Evolutionary conservation across 2,329 filamentous ascomycete species (phyloP), one percentile per base, ranked within the genome.

Genomic region (Dactylonectria macrodidyma): DNA sequence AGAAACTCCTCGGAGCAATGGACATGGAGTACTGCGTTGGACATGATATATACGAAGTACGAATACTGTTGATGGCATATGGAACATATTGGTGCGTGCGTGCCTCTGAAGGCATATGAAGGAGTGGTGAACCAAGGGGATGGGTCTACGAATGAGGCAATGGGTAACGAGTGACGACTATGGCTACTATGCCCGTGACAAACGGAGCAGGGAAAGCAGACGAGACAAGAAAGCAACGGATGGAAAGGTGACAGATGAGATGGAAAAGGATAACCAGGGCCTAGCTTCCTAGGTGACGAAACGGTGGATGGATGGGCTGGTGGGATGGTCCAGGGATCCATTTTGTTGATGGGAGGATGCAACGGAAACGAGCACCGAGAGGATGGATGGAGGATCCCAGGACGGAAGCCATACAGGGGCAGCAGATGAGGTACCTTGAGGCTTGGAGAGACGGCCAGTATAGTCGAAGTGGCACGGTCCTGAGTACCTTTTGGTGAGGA

Each of bases 331-430:
- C 52, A 68, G 64, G 67, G 67, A 50, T 60, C 55, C 52, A 58
- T 62, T 51, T 51, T 34, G 50, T 48, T 44, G 41, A 47, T 66
- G 69, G 66, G 62, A 47, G 64, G 26, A 24, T 52, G 59, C 62
- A 66, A 62, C 59, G 59, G 64, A 64, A 70, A 71, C 65, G 59
- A 70, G 71, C 67, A 74, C 73, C 71, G 68, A 76, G 67, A 69
- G 71, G 67, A 70, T 30, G 71, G 67, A 70, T 22, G 68, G 71
- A 57, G 66, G 62, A 54, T 65, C 71, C 71, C 64, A 55, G 72
- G 62, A 57, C 71, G 57, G 66, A 63, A 12, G 36, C n/a, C 56
- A 61, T 41, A 65, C 59, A 74, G 69, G 54, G 59, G 56, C 46
- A 58, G 56, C 46, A 58, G 66, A 59, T n/a, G 44, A 58, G 62